Evolutionary conservation across 225 moss, liverwort and hornwort genomes (phyloP), one percentile per base, ranked within the genome.

Genomic region (Straminergon stramineum): DNA sequence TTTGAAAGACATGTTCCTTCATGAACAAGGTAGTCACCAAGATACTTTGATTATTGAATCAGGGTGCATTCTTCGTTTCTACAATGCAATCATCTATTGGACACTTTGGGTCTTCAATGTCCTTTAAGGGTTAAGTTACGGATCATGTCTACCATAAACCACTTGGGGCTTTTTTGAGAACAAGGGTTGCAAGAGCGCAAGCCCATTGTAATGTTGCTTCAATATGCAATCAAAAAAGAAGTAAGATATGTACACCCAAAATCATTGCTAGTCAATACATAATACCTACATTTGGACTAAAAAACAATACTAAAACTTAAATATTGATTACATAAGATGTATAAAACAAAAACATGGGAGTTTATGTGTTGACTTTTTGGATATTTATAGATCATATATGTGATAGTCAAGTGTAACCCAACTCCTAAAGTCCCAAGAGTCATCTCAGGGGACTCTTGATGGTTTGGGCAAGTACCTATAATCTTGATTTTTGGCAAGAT

Each of bases 261-360:
- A 78, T 24, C 23, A 35, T 78, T 23, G 35, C 3, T 77, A 9
- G 7, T 32, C 8, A 34, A 8, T 22, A 53, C 0, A 2, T 13
- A 22, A 34, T 35, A 35, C 14, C 3, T 53, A 34, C 2, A 53
- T 8, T 77, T 77, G 28, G 12, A 52, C 13, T 4, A 8, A 77
- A 34, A 77, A 20, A 0, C 0, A 0, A 32, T 51, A 51, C 20
- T 26, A 3, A 31, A 31, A 51, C 0, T 75, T 52, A 30, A 34
- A 53, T 21, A 13, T 34, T 21, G 34, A 52, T 53, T 8, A 13
- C 13, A 32, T 1, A 1, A 20, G 52, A 48, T 48, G 20, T 32
- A 32, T 32, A 11, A 3, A 51, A 51, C 11, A 0, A 21, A 3
- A 76, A 76, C 2, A 34, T 34, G 3, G 27, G 5, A 34, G 3